Evolutionary conservation across 2,329 filamentous ascomycete species (phyloP).

Genomic region (Paramyrothecium sp.): DNA sequence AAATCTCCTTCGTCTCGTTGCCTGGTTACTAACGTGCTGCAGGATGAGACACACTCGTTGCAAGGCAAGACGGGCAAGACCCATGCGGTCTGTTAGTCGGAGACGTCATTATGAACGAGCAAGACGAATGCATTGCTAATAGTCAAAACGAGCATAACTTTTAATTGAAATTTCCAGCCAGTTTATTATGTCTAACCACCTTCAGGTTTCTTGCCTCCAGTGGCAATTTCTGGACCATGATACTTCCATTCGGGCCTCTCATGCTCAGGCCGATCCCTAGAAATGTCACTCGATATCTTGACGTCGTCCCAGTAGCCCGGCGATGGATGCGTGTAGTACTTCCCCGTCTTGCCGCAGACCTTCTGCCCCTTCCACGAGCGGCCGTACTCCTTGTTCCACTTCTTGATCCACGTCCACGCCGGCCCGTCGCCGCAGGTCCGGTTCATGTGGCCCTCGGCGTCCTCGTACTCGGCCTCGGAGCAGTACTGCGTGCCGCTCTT

Average conservation of each 20-base stretch:
- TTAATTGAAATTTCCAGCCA: background rate
- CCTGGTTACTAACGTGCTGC: slow-evolving; percentile 9
- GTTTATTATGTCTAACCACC: slow-evolving; percentile 7
- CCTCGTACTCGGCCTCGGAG: slow-evolving; percentile 9
- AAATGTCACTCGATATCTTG: slow-evolving; percentile 1
- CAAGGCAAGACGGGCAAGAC: slow-evolving; percentile 91
- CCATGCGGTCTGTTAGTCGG: slow-evolving; percentile 72
- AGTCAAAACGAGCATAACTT: too few species aligned
- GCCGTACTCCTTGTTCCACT: slow-evolving; percentile 8
- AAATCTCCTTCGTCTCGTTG: too few species aligned
- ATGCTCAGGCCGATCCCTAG: background rate
- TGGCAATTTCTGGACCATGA: background rate
- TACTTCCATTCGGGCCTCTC: background rate
- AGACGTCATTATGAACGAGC: slow-evolving; percentile 7
- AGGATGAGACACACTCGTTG: slow-evolving; percentile 80
- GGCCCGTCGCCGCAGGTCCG: slow-evolving; percentile 4
- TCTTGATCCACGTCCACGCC: slow-evolving; percentile 2
- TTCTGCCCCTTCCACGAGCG: slow-evolving; percentile 5
- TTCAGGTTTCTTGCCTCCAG: slow-evolving; percentile 13
- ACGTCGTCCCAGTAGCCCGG: slow-evolving; percentile 9
- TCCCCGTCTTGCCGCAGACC: background rate
- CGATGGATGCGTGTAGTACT: slow-evolving; percentile 1
- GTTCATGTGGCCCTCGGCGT: slow-evolving; percentile 7
- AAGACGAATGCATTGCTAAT: too few species aligned
- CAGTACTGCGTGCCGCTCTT: background rate